Evolutionary conservation across 208 protist genomes (phyloP).

Genomic region (Cochliopodium minus): DNA sequence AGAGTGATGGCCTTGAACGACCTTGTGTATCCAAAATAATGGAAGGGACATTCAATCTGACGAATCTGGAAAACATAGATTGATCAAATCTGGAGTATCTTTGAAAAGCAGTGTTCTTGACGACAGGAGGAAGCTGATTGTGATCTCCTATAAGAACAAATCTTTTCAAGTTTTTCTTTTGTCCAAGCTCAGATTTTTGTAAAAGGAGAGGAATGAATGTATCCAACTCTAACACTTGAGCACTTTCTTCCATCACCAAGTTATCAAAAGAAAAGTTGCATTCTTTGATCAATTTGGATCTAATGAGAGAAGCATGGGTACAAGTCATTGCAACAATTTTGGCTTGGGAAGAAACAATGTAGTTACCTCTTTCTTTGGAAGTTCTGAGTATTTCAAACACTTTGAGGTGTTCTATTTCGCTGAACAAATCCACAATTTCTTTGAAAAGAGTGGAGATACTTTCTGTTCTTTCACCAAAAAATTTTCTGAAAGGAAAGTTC

Average conservation of each 20-base stretch:
- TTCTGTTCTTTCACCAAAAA: too few species aligned
- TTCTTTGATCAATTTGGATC: conserved; percentile 23
- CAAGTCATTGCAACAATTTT: conserved; percentile 72
- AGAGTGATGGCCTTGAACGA: conserved; percentile 17
- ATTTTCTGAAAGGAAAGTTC: too few species aligned
- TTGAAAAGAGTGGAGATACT: too few species aligned
- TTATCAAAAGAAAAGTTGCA: conserved; percentile 61
- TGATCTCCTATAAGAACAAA: conserved; percentile 63
- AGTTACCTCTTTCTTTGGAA: conserved; percentile 44
- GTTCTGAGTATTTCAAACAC: conserved; percentile 56
- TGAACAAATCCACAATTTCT: too few species aligned
- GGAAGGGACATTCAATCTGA: conserved; percentile 13
- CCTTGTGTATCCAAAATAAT: not conserved
- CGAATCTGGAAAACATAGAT: conserved; percentile 47
- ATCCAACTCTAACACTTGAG: conserved; percentile 65
- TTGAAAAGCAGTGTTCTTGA: conserved; percentile 55
- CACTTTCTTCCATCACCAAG: conserved; percentile 66
- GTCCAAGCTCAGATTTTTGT: conserved; percentile 13
- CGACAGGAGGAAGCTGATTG: conserved; percentile 61
- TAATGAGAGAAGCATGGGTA: conserved; percentile 61
- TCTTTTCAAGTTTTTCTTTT: conserved; percentile 39
- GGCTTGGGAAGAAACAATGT: conserved; percentile 58
- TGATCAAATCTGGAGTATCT: conserved; percentile 56
- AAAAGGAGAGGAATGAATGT: conserved; percentile 66
- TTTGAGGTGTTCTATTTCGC: conserved; percentile 43